Evolutionary conservation across 192 early-diverging fungal species (phyloP).

Genomic region (Neocallimastix lanati): DNA sequence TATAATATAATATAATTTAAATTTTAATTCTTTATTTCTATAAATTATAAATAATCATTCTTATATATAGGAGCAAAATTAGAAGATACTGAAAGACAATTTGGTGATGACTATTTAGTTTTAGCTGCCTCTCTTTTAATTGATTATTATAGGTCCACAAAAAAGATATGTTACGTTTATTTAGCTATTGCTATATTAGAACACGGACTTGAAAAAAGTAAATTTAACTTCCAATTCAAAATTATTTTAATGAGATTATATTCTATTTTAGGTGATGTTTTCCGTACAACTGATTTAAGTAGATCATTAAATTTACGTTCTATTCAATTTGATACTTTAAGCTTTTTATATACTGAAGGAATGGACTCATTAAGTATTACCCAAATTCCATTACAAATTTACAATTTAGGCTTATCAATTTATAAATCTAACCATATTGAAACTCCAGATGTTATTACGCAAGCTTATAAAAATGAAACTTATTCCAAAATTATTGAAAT

Average conservation of each 20-base stretch:
- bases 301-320: neutral
- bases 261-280: slow-evolving; percentile 31
- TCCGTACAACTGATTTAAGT: neutral
- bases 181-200: slow-evolving; percentile 49
- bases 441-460: neutral
- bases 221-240: slow-evolving; percentile 68
- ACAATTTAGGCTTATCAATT: neutral
- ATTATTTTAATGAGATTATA: slow-evolving; percentile 74
- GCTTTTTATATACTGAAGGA: neutral
- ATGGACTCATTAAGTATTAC: neutral
- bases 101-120: slow-evolving; percentile 60
- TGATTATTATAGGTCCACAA: slow-evolving; percentile 13
- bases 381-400: neutral
- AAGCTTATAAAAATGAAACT: neutral
- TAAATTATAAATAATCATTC: too few species aligned
- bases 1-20: too few species aligned
- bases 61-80: slow-evolving; percentile 21
- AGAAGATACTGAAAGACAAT: slow-evolving; percentile 52
- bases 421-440: neutral
- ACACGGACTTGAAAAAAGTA: slow-evolving; percentile 49
- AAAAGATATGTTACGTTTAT: slow-evolving; percentile 2
- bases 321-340: neutral
- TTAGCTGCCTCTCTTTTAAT: slow-evolving; percentile 38
- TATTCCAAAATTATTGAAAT: neutral
- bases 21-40: too few species aligned